Conservation (phyloP, 2,329 filamentous ascomycete species). For the Periconia sp. region DNA sequence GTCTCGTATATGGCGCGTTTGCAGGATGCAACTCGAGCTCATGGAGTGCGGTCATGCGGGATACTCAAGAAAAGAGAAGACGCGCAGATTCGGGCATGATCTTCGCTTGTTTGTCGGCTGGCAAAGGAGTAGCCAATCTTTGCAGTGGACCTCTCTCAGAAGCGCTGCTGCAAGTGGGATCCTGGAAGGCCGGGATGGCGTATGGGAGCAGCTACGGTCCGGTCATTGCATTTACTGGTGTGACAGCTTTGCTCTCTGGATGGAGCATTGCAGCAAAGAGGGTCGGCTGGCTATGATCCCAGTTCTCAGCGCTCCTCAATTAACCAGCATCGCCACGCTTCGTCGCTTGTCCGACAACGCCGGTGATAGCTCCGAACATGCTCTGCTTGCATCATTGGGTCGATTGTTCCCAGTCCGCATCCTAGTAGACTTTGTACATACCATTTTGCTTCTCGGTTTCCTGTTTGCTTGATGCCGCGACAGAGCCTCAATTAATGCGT, state of each 20-base stretch:
- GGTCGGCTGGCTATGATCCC: constrained; percentile 32
- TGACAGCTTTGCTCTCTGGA: constrained; percentile 42
- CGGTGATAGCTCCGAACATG: constrained; percentile 3
- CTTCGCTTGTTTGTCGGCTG: constrained; percentile 55
- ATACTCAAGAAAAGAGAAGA: constrained; percentile 45
- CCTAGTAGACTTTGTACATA: too few species aligned
- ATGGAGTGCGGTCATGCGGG: constrained; percentile 54
- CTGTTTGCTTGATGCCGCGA: too few species aligned
- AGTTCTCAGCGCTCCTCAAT: neutral
- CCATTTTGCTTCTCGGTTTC: too few species aligned
- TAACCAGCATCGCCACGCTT: neutral
- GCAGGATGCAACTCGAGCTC: constrained; percentile 48
- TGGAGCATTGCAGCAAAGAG: constrained; percentile 38
- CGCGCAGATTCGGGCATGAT: constrained; percentile 56
- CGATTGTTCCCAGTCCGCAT: too few species aligned
- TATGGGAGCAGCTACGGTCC: constrained; percentile 53
- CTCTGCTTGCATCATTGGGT: too few species aligned
- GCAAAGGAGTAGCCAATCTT: constrained; percentile 59
- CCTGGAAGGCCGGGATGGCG: constrained; percentile 45
- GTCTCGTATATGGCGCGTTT: constrained; percentile 50
- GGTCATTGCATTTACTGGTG: constrained; percentile 51
- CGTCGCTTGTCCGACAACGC: neutral
- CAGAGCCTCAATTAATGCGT: too few species aligned
- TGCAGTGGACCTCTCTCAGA: constrained; percentile 60
- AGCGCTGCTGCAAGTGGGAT: constrained; percentile 46